These are phyloP conservation scores for Mucor indicus DNA, from an alignment of 371 early-diverging fungal genomes.

Conservation along the genomic window DNA sequence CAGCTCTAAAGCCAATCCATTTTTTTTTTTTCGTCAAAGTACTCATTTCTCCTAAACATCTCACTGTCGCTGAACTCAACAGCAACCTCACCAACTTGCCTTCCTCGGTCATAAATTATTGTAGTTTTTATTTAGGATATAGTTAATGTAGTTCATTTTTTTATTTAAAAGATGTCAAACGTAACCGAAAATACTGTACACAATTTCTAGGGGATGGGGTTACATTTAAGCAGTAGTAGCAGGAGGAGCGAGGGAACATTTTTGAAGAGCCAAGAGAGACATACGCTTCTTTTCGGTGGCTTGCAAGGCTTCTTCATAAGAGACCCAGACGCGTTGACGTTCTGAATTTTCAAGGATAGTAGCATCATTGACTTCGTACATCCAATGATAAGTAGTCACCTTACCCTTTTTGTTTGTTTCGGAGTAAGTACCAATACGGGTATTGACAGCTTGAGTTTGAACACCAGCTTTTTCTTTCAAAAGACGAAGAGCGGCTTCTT, in stretches of 20 bases:
- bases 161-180: too few species aligned
- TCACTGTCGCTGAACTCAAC: too few species aligned
- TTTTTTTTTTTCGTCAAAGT: too few species aligned
- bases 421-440: slow-evolving; percentile 33
- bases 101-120: too few species aligned
- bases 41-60: too few species aligned
- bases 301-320: slow-evolving; percentile 31
- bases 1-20: too few species aligned
- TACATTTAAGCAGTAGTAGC: too few species aligned
- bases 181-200: too few species aligned
- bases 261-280: slow-evolving; percentile 35
- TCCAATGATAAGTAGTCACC: slow-evolving; percentile 40
- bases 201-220: too few species aligned
- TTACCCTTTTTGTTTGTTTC: slow-evolving; percentile 45
- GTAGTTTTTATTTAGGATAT: too few species aligned
- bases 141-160: too few species aligned
- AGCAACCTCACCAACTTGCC: too few species aligned
- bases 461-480: slow-evolving; percentile 35
- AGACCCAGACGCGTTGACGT: slow-evolving; percentile 13
- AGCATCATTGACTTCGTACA: slow-evolving; percentile 38
- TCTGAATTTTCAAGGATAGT: slow-evolving; percentile 19
- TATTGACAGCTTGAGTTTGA: slow-evolving; percentile 7
- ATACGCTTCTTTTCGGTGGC: slow-evolving; percentile 36
- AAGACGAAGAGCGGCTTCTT: slow-evolving; percentile 37
- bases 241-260: slow-evolving; percentile 18